A percentile compares a stretch with the other conserved stretches of the same genome.
Conservation (phyloP, 225 moss, liverwort and hornwort genomes). For the Pseudoscleropodium purum region DNA sequence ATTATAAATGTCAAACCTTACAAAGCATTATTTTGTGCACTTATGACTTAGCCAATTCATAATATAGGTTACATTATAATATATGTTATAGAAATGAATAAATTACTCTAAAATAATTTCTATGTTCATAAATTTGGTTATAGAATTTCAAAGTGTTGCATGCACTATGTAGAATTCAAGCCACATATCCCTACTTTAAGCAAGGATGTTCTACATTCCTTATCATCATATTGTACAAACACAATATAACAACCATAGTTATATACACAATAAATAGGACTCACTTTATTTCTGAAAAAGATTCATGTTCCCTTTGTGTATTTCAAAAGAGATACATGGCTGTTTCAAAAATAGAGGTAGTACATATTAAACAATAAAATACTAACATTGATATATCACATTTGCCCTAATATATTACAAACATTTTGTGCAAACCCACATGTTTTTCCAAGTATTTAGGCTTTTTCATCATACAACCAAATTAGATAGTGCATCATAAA, state of each 20-base stretch:
- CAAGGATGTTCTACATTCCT: fast-evolving
- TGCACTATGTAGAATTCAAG: fast-evolving
- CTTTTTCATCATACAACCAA: not conserved
- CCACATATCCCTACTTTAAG: fast-evolving
- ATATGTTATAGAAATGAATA: not conserved
- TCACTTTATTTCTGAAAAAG: too few species aligned
- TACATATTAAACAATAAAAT: not conserved
- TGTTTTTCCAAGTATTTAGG: too few species aligned
- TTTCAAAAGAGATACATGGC: too few species aligned
- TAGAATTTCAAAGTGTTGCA: not conserved
- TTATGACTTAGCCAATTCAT: not conserved
- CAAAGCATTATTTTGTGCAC: not conserved
- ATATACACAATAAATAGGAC: not conserved
- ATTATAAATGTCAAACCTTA: not conserved
- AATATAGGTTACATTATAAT: not conserved
- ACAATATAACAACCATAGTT: not conserved
- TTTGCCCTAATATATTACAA: not conserved
- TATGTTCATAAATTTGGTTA: not conserved
- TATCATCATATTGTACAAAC: not conserved
- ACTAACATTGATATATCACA: not conserved
- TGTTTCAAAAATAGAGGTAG: too few species aligned
- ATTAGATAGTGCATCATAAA: not conserved
- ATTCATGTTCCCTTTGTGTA: too few species aligned
- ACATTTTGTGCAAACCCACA: not conserved
- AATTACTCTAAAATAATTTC: not conserved